Evolutionary conservation across 2,329 filamentous ascomycete genomes (phyloP), one percentile per base, ranked within the genome.

Genomic region (Rhytidhysteron rufulum): DNA sequence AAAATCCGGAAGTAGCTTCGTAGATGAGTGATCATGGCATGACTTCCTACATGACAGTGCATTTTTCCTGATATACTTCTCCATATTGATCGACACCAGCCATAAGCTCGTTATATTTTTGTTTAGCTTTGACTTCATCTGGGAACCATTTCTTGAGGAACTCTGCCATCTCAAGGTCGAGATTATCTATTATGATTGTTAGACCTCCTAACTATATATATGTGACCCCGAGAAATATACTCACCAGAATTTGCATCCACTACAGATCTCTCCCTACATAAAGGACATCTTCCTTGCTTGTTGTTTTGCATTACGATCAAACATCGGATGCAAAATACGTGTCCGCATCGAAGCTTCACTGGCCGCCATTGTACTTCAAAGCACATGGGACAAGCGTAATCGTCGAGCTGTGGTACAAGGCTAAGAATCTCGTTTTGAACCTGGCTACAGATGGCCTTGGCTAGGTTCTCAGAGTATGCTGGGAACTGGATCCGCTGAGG

Each of bases 291-390:
- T 27, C 76, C 75, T 57, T 85, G 81, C 44, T 75, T 73, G 29
- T 80, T 78, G 33, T 81, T 79, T 60, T 93, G 88, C 68, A 95
- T 80, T 52, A 86, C 81, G 47, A 94, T 82, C 35, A 91, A 74
- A 58, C 88, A 95, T 3, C 86, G 76, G 41, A 93, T 91, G 67
- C 88, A 95, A 57, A 91, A 90, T 11, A 90, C 69, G 50, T 93
- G 87, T 20, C 76, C 69, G 62, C 88, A 95, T 11, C 77, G 74
- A 24, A 94, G 72, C 18, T 82, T 79, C n/a, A 95, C 79, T 0
- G 88, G 88, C 51, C 86, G 80, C 73, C 85, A 93, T n/a, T 84
- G 80, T 42, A 95, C 80, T 31, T 78, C 78, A 52, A 84, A 83
- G 66, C 88, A 93, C 44, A 93, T 80, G 2, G 88, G 87, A 53